Evolutionary conservation across 2,329 filamentous ascomycete genomes (phyloP).

Genomic region (Verticillium tricorpus): DNA sequence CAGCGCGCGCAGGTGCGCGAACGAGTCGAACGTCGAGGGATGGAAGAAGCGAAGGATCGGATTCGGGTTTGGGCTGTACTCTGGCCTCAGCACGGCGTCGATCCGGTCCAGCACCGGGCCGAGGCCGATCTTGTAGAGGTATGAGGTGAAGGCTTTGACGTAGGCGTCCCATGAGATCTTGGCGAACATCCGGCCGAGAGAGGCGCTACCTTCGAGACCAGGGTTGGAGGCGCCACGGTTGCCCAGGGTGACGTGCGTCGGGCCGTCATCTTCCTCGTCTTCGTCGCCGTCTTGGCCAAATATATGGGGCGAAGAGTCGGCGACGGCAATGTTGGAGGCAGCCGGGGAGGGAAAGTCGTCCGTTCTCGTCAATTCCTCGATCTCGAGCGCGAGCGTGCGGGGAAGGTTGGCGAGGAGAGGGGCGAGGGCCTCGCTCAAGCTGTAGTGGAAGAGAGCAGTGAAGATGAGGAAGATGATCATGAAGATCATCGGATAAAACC

Average conservation of each 20-base stretch:
- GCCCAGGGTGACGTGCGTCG: conserved; percentile 16
- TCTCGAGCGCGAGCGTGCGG: conserved; percentile 57
- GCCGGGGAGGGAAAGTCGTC: conserved; percentile 28
- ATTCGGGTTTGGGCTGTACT: conserved; percentile 30
- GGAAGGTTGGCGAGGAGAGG: conserved; percentile 78
- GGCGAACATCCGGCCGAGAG: conserved; percentile 23
- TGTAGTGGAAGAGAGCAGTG: conserved; percentile 70
- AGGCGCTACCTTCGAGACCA: conserved; percentile 30
- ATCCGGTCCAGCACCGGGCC: conserved; percentile 20
- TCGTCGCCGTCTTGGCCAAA: conserved; percentile 15
- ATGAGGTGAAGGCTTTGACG: conserved; percentile 24
- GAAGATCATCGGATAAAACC: conserved; percentile 65
- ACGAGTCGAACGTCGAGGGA: conserved; percentile 72
- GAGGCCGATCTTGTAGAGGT: conserved; percentile 21
- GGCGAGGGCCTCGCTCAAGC: conserved; percentile 66
- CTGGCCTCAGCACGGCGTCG: conserved; percentile 20
- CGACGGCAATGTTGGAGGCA: conserved; percentile 16
- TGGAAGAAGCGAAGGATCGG: conserved; percentile 66
- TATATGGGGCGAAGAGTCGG: conserved; percentile 11
- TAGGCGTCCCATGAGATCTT: conserved; percentile 32
- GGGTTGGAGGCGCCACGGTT: conserved; percentile 17
- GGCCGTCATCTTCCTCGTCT: conserved; percentile 16
- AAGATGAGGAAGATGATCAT: conserved; percentile 76
- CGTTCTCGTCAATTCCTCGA: conserved; percentile 40
- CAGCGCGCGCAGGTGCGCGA: conserved; percentile 36